Conservation (phyloP, 345 rosid species). For the Triadica sebifera region DNA sequence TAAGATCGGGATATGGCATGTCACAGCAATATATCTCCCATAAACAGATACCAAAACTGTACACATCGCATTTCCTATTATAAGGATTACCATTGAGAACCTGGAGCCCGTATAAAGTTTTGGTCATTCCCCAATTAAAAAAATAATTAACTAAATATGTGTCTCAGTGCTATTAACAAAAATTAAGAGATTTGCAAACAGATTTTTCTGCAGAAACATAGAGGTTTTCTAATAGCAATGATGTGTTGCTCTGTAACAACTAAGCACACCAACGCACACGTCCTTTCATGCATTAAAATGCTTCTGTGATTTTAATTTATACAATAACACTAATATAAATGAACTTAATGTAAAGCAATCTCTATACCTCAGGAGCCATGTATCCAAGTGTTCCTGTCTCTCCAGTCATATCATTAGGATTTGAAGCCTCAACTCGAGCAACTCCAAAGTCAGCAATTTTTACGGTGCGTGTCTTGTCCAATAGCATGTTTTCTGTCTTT, state of each 20-base stretch:
- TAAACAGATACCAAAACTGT: conserved; percentile 91
- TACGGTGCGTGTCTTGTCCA: conserved; percentile 77
- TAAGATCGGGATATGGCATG: conserved; percentile 96
- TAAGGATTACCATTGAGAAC: conserved; percentile 95
- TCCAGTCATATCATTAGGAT: conserved; percentile 99
- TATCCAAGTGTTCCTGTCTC: conserved; percentile 99
- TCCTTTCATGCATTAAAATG: background rate
- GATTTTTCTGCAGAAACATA: background rate
- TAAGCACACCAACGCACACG: background rate
- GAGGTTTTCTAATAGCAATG: background rate
- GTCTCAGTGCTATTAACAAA: background rate
- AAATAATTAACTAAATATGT: background rate
- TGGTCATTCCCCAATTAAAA: conserved; percentile 17
- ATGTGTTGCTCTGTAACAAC: background rate
- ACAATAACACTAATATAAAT: background rate
- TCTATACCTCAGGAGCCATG: conserved; percentile 98
- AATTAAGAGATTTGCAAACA: background rate
- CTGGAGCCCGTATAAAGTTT: conserved; percentile 40
- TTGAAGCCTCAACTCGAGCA: conserved; percentile 97
- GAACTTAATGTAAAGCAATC: background rate
- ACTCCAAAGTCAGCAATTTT: conserved; percentile 98
- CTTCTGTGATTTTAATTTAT: background rate
- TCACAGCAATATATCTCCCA: conserved; percentile 99
- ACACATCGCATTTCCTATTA: conserved; percentile 94
- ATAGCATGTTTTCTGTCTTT: conserved; percentile 96